Percentiles rank a stretch among this genome's conserved stretches.
These are phyloP conservation scores for Graphilbum sp. DNA, from an alignment of 2,329 filamentous ascomycete genomes.

Conservation along the genomic window DNA sequence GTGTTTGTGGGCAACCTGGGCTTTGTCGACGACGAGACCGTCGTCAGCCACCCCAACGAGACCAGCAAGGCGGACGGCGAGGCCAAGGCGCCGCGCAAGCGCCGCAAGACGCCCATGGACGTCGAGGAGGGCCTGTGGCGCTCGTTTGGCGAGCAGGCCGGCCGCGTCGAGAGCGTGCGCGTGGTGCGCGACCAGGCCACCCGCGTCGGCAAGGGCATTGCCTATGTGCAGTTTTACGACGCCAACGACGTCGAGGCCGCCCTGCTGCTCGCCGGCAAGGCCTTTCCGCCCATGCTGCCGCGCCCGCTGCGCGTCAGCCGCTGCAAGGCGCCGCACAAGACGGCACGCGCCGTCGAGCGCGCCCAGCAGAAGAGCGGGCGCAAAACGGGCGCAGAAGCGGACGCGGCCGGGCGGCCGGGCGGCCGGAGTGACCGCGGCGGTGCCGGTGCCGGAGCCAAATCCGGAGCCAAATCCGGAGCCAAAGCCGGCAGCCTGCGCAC, in stretches of 20 bases:
- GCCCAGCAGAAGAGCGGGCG: not conserved
- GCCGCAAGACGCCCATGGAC: slow-evolving; percentile 61
- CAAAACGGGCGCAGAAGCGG: not conserved
- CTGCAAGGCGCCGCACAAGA: slow-evolving; percentile 59
- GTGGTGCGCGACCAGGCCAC: slow-evolving; percentile 82
- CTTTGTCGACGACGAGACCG: slow-evolving; percentile 84
- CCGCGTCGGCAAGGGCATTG: slow-evolving; percentile 88
- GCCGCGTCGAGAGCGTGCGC: slow-evolving; percentile 81
- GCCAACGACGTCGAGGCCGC: slow-evolving; percentile 82
- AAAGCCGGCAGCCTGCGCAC: slow-evolving; percentile 10
- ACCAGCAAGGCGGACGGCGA: slow-evolving; percentile 45
- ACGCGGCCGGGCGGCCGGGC: not conserved
- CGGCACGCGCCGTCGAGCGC: slow-evolving; percentile 29
- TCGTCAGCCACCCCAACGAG: slow-evolving; percentile 27
- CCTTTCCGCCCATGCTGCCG: slow-evolving; percentile 87
- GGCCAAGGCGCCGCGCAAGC: slow-evolving; percentile 16
- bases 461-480: not conserved
- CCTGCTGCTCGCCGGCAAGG: slow-evolving; percentile 74
- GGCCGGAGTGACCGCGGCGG: too few relatives aligned
- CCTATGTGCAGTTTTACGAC: slow-evolving; percentile 92
- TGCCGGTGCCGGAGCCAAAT: too few relatives aligned
- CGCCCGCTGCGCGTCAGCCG: slow-evolving; percentile 71
- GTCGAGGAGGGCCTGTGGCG: slow-evolving; percentile 87
- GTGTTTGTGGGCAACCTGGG: slow-evolving; percentile 94
- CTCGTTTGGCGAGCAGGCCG: slow-evolving; percentile 54